Base-by-base conservation (phyloP, 257 asterid species). In the Solanum bukasovii region DNA sequence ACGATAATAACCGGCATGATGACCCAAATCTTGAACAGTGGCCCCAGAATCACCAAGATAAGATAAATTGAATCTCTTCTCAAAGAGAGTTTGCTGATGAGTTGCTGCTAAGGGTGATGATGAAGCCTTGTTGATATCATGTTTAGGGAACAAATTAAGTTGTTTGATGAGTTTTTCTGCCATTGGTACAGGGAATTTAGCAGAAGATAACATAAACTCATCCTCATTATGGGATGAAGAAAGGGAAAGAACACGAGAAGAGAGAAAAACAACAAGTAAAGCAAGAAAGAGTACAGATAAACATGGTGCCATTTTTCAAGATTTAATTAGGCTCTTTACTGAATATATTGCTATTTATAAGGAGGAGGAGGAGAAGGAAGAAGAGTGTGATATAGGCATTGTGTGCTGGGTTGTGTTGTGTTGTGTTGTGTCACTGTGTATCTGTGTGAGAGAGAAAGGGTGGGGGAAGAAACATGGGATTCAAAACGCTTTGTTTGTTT, bases 1-100 rank as follows among this genome's bases (percentile, higher is more conserved):
- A 8, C 81, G 88, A 88, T 88, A 91, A 77, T 95, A 95, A 37
- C 98, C 98, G 33, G 98, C 98, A 91, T 92, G 94, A 90, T 95
- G 98, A 59, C 97, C 95, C 42, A 92, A 88, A 21, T 93, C 93
- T 83, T 68, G 87, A 4, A 92, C 92, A 74, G 90, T 87, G 13
- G 92, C 37, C 21, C 92, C 90, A 21, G 91, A 74, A 42, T 83
- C 90, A 42, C 89, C 88, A 13, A 90, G 61, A 73, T 86, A 56
- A 12, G 95, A 94, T 63, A 96, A 91, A 27, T 85, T 84, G 34
- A 96, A 65, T 8, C 75, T 85, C 92, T 93, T 96, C 68, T 96
- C 98, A 23, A 92, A 92, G 13, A 96, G 91, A 38, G 56, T 40
- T 2, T 95, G 89, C 21, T 87, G 88, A 31, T 87, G 88, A 31